Conservation (phyloP, 495 filamentous ascomycete species). For the Neurospora discreta region DNA sequence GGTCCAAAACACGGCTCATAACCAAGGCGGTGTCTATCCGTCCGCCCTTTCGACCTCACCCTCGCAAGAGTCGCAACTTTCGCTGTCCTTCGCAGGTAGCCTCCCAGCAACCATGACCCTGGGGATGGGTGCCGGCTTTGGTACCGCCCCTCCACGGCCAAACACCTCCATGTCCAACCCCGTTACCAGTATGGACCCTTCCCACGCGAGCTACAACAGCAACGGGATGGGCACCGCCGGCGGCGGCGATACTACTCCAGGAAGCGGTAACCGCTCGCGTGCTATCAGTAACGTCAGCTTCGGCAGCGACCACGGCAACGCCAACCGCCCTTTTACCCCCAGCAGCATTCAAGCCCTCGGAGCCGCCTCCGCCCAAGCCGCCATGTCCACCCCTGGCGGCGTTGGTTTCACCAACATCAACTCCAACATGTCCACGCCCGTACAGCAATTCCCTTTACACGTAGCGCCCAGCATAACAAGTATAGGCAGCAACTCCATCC, state of each 20-base stretch:
- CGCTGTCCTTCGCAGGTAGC: slow-evolving; percentile 29
- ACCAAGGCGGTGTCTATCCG: slow-evolving; percentile 6
- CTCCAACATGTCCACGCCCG: slow-evolving; percentile 2
- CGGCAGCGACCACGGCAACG: slow-evolving; percentile 35
- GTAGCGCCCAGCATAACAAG: background rate
- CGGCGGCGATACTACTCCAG: slow-evolving; percentile 44
- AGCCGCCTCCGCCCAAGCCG: slow-evolving; percentile 12
- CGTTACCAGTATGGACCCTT: slow-evolving; percentile 44
- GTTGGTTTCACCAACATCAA: slow-evolving; percentile 18
- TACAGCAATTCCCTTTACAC: background rate
- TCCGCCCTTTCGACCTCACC: slow-evolving; percentile 20
- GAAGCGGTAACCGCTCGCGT: slow-evolving; percentile 48
- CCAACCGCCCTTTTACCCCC: slow-evolving; percentile 42
- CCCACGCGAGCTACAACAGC: slow-evolving; percentile 60
- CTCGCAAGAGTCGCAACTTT: slow-evolving; percentile 23
- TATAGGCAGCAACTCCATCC: slow-evolving; percentile 5
- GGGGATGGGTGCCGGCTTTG: background rate
- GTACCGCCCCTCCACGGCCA: slow-evolving; percentile 39
- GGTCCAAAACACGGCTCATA: slow-evolving; percentile 6
- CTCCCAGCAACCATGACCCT: background rate
- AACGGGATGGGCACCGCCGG: slow-evolving; percentile 68
- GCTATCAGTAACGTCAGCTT: slow-evolving; percentile 84
- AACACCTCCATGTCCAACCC: slow-evolving; percentile 50
- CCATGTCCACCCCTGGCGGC: slow-evolving; percentile 9
- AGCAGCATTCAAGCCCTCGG: slow-evolving; percentile 32